These are phyloP conservation scores for Chlorella vulgaris DNA, from an alignment of 139 green algal species.

Conservation along the genomic window DNA sequence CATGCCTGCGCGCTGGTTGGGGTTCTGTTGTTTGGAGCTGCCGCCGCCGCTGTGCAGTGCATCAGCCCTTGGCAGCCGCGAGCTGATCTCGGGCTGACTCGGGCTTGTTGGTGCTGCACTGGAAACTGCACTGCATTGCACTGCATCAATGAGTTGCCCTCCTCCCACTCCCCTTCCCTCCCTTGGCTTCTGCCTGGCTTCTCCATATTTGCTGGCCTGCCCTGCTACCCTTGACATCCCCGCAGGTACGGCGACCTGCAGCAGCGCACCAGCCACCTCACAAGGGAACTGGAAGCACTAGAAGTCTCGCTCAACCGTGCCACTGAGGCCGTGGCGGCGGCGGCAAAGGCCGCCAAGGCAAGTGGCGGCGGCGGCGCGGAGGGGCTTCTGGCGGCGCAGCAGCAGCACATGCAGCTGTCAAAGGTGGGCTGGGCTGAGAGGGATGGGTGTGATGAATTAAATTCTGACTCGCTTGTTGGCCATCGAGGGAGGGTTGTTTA, in stretches of 20 bases:
- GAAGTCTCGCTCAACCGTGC: conserved; percentile 16
- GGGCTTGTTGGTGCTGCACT: too few relatives aligned
- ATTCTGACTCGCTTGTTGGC: not conserved
- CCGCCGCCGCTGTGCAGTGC: too few relatives aligned
- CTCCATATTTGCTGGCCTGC: too few relatives aligned
- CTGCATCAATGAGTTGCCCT: too few relatives aligned
- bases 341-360: not conserved
- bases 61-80: too few relatives aligned
- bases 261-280: not conserved
- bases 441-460: not conserved
- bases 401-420: conserved; percentile 22
- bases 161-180: too few relatives aligned
- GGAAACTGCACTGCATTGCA: too few relatives aligned
- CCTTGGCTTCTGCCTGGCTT: too few relatives aligned
- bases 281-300: conserved; percentile 21
- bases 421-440: conserved; percentile 6
- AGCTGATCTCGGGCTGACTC: too few relatives aligned
- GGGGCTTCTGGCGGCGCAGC: not conserved
- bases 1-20: too few relatives aligned
- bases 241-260: conserved; percentile 20
- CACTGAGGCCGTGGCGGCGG: not conserved
- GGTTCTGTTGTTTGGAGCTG: too few relatives aligned
- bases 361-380: not conserved
- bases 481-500: not conserved
- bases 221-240: too few relatives aligned